Evolutionary conservation across 2,329 filamentous ascomycete species (phyloP).

Genomic region (Fusarium ramigenum): DNA sequence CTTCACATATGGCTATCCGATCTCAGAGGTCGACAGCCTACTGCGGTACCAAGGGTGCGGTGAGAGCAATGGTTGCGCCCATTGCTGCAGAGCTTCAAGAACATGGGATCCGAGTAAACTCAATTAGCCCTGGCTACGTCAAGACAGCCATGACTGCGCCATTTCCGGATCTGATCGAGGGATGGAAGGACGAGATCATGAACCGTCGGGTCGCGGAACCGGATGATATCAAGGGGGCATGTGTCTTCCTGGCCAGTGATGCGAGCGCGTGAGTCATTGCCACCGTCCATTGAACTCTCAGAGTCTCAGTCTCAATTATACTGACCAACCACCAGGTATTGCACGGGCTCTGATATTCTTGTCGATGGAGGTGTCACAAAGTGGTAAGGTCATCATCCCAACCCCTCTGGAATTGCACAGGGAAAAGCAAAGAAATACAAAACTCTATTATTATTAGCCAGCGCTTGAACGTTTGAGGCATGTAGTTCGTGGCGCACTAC

Average conservation of each 20-base stretch:
- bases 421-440: background rate
- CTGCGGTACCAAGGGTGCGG: constrained; percentile 41
- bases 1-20: constrained; percentile 60
- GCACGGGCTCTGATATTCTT: background rate
- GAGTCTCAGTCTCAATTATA: too few species aligned
- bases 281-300: too few species aligned
- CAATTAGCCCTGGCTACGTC: constrained; percentile 56
- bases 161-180: constrained; percentile 57
- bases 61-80: constrained; percentile 40
- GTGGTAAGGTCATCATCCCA: background rate
- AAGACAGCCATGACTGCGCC: constrained; percentile 55
- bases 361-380: constrained; percentile 1
- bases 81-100: constrained; percentile 43
- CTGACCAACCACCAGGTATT: background rate
- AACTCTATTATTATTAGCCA: background rate
- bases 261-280: constrained; percentile 47
- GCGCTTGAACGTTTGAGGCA: background rate
- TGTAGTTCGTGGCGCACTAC: background rate
- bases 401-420: accelerated
- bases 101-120: constrained; percentile 57
- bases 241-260: constrained; percentile 59
- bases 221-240: constrained; percentile 60
- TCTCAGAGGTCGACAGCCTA: constrained; percentile 55
- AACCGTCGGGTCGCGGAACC: constrained; percentile 57
- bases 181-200: constrained; percentile 61